phyloP scores from a whole-genome alignment of 2,329 filamentous ascomycete genomes.

The Phoma herbarum region DNA sequence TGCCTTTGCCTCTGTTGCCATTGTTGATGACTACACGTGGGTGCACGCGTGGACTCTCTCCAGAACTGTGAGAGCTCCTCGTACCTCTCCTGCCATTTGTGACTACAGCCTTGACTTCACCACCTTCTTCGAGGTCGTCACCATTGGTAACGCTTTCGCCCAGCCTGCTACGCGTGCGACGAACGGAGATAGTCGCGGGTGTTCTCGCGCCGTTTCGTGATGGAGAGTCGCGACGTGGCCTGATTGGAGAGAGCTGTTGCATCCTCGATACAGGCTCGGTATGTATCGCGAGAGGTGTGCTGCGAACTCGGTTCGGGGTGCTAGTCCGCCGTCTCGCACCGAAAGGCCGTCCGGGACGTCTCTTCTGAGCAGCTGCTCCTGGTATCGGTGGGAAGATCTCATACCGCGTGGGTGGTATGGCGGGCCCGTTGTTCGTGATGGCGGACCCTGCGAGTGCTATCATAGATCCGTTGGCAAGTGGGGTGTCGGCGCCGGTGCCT shows the following conservation, averaged over 20 bases:
- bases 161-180: slow-evolving; percentile 56
- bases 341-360: slow-evolving; percentile 50
- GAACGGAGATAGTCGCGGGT: slow-evolving; percentile 39
- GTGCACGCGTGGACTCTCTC: slow-evolving; percentile 36
- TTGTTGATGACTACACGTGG: slow-evolving; percentile 28
- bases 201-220: slow-evolving; percentile 44
- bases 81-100: slow-evolving; percentile 42
- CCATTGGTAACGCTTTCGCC: slow-evolving; percentile 52
- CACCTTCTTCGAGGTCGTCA: slow-evolving; percentile 43
- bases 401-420: slow-evolving; percentile 75
- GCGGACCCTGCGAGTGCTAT: slow-evolving; percentile 43
- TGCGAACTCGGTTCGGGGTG: slow-evolving; percentile 44
- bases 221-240: slow-evolving; percentile 43
- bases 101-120: slow-evolving; percentile 38
- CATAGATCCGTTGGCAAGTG: slow-evolving; percentile 44
- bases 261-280: slow-evolving; percentile 45
- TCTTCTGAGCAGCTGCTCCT: slow-evolving; percentile 52
- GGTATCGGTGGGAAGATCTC: slow-evolving; percentile 78
- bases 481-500: slow-evolving; percentile 34
- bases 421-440: slow-evolving; percentile 40
- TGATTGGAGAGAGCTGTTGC: slow-evolving; percentile 43
- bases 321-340: slow-evolving; percentile 49
- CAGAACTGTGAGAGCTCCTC: slow-evolving; percentile 43
- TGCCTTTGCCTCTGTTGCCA: slow-evolving; percentile 41
- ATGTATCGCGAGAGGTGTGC: slow-evolving; percentile 38